Percentiles rank a stretch among this genome's conserved stretches.
Evolutionary conservation across 2,329 filamentous ascomycete genomes (phyloP).

Genomic region (Apiospora pterosperma): DNA sequence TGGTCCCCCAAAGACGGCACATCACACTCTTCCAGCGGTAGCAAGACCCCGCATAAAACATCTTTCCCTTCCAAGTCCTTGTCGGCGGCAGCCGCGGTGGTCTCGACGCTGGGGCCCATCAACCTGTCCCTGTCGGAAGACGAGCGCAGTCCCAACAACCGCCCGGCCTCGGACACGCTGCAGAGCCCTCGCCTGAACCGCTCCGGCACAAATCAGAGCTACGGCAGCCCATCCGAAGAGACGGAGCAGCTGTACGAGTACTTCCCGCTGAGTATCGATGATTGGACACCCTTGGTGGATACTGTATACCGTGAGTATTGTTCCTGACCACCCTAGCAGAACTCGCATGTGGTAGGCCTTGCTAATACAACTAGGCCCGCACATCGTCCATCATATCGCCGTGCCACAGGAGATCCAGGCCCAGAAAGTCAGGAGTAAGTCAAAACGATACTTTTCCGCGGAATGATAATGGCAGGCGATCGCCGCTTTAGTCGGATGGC

Average conservation of each 20-base stretch:
- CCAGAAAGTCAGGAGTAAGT: slow-evolving; percentile 60
- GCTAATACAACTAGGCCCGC: slow-evolving; percentile 44
- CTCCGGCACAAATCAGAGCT: slow-evolving; percentile 30
- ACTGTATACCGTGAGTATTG: slow-evolving; percentile 45
- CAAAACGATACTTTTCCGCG: slow-evolving; percentile 70
- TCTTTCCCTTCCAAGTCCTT: slow-evolving; percentile 16
- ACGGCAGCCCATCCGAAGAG: slow-evolving; percentile 67
- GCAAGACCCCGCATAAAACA: slow-evolving; percentile 12
- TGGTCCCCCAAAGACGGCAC: slow-evolving; percentile 32
- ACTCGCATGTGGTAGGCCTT: slow-evolving; percentile 47
- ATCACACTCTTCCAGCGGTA: slow-evolving; percentile 2
- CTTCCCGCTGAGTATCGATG: slow-evolving; percentile 85
- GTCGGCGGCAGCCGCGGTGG: slow-evolving; percentile 15
- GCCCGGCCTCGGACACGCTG: slow-evolving; percentile 40
- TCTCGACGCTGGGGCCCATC: slow-evolving; percentile 32
- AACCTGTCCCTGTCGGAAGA: slow-evolving; percentile 59
- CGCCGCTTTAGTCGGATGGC: background rate
- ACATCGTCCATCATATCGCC: slow-evolving; percentile 87
- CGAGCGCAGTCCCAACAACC: slow-evolving; percentile 52
- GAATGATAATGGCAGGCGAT: slow-evolving; percentile 38
- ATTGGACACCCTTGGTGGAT: slow-evolving; percentile 50
- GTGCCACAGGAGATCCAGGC: slow-evolving; percentile 68
- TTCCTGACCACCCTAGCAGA: slow-evolving; percentile 19
- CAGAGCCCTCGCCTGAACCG: slow-evolving; percentile 43
- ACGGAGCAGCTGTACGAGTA: slow-evolving; percentile 90